Base-by-base conservation (phyloP, 2,329 filamentous ascomycete species). In the Drechslera avenae region DNA sequence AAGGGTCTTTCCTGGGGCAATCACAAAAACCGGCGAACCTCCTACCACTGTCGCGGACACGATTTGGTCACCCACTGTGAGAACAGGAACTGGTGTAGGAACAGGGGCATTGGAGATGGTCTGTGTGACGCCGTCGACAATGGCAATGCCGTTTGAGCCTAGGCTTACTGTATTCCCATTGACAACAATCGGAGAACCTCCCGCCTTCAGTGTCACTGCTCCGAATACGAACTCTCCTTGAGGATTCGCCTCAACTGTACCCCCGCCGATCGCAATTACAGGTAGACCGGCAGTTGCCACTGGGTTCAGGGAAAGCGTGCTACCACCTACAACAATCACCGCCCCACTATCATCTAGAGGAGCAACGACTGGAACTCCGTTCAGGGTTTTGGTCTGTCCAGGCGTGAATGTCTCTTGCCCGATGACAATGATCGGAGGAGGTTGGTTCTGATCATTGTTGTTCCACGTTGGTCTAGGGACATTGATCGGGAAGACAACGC, bases 121-220 rank as follows among this genome's bases (percentile, higher is more conserved):
- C 18, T 65, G 59, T 2, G 67, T 66, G 4, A 61, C 66, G 16
- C 71, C 71, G 39, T 73, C 73, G 16, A 76, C 63, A 0, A 77
- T 56, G 1, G 75, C 63, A 17, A 73, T 67, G 7, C 67, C 74
- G 32, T 68, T 73, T 10, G 72, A 64, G 10, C 64, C 69, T 3
- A 75, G 53, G 12, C 68, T 71, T 2, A 74, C 42, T 4, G 63
- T 68, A 23, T 71, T 74, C 4, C 60, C 75, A 32, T 71, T 67
- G 0, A 77, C 62, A 1, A 64, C 68, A 14, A 76, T 60, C 1
- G 69, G 59, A 5, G 69, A 57, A 1, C 73, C 73, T 19, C 62
- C 13, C 61, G 60, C 8, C 57, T 66, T 40, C 57, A 57, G 26
- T 16, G 23, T 60, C 54, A 35, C 72, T 45, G 66, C 59, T 12